Percentiles rank a stretch among this genome's conserved stretches.
These are phyloP conservation scores for Cymbidium sinense DNA, from an alignment of 106 monocot genomes.

Conservation along the genomic window DNA sequence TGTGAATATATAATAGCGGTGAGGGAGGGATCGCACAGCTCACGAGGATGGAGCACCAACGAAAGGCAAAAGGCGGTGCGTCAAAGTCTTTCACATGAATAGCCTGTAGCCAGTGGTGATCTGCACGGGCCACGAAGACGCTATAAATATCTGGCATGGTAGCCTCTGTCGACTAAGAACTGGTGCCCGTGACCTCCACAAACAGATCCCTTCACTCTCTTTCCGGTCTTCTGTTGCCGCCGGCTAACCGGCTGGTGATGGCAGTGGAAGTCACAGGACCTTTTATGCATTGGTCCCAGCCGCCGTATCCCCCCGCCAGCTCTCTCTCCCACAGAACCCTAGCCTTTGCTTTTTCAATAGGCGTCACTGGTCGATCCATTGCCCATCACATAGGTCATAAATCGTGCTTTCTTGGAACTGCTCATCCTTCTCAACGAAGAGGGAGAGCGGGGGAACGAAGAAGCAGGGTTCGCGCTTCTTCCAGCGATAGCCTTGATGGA, in stretches of 20 bases:
- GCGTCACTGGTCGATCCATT: neutral
- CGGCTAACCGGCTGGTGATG: neutral
- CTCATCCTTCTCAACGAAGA: neutral
- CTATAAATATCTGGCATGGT: neutral
- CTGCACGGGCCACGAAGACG: neutral
- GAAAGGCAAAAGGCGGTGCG: neutral
- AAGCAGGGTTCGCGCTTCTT: neutral
- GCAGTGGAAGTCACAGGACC: slow-evolving; percentile 4
- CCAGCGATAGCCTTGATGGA: slow-evolving; percentile 17
- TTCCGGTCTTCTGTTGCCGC: neutral
- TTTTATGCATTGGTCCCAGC: slow-evolving; percentile 3
- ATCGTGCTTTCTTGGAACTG: neutral
- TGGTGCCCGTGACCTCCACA: no score
- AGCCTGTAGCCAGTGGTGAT: neutral
- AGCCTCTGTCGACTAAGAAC: neutral
- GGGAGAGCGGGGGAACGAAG: neutral
- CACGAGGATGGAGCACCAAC: neutral
- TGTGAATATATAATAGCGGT: neutral
- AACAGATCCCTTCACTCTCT: neutral
- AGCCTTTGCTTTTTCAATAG: neutral
- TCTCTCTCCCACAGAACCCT: neutral
- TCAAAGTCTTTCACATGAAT: neutral
- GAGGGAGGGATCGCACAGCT: neutral
- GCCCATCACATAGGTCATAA: neutral
- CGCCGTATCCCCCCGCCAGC: neutral